Base-by-base conservation (phyloP, 352 stramenopile genomes). In the Phytophthora europaea region DNA sequence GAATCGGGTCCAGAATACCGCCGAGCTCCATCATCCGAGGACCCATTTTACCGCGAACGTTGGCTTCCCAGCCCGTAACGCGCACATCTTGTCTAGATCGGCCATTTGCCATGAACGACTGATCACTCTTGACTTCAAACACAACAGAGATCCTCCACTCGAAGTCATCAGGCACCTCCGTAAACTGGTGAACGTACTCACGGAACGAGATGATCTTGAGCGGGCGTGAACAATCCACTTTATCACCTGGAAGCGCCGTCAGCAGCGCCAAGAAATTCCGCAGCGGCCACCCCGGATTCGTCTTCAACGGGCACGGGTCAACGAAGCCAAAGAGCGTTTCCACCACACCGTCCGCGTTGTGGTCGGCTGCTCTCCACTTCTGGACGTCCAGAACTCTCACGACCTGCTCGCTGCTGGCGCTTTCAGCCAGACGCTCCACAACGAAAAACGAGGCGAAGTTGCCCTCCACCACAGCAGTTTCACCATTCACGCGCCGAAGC, bases 291-390 rank as follows among this genome's bases (percentile, higher is more conserved):
- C 92, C 91, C 13, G 91, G 91, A 60, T 97, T 86, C 7, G 73
- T 82, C 16, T 80, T 73, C 22, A 97, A 58, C 4, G 92, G 77
- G 60, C 90, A 96, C 12, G 94, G 91, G 55, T 98, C 94, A 6
- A 98, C 81, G 75, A 98, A 96, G 2, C 91, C 92, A 67, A 98
- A 98, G 7, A 95, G 43, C 15, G 73, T 82, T 4, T 91, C 79
- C 5, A 63, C 23, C 20, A 78, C 54, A 13, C 71, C 36, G 20
- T 33, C 23, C 4, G 18, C 15, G 28, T 10, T 61, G 20, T 66
- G 50, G 18, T 66, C 47, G n/a, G 18, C 15, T 8, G 51, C 20
- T 28, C 60, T 77, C 83, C 82, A 87, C 38, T 74, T 64, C 36
- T 75, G 40, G 1, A 90, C 47, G 45, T 71, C 65, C 54, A 61